Evolutionary conservation across 1,139 yeast genomes (phyloP).

Genomic region (Saccharomyces hybrid): DNA sequence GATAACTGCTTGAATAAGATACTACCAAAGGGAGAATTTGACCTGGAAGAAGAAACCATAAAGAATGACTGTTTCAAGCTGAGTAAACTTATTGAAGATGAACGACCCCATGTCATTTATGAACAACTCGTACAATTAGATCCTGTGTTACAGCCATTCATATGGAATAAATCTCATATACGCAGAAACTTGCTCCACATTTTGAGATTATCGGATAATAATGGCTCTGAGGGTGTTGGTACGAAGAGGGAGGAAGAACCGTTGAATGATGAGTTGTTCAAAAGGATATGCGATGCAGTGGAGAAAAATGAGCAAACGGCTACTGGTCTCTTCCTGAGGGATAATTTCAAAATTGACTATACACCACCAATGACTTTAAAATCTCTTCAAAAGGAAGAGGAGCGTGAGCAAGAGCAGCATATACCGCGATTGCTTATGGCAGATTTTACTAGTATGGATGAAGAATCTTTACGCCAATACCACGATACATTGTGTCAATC

Average conservation of each 20-base stretch:
- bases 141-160: slow-evolving; percentile 18
- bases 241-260: slow-evolving; percentile 6
- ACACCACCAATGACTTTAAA: slow-evolving; percentile 16
- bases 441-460: slow-evolving; percentile 1
- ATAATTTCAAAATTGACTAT: slow-evolving; percentile 15
- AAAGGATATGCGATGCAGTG: slow-evolving; percentile 9
- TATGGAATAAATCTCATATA: slow-evolving; percentile 25
- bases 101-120: slow-evolving; percentile 26
- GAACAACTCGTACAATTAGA: slow-evolving; percentile 25
- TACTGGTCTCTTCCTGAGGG: slow-evolving; percentile 11
- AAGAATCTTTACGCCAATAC: slow-evolving; percentile 10
- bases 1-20: slow-evolving; percentile 3
- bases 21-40: slow-evolving; percentile 1
- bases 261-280: slow-evolving; percentile 18
- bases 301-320: slow-evolving; percentile 6
- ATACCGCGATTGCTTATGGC: slow-evolving; percentile 16
- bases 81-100: slow-evolving; percentile 18
- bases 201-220: slow-evolving; percentile 16
- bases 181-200: slow-evolving; percentile 21
- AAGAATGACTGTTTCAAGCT: slow-evolving; percentile 2
- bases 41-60: not conserved
- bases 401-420: slow-evolving; percentile 10
- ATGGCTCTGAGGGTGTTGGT: slow-evolving; percentile 3
- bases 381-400: slow-evolving; percentile 12
- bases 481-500: slow-evolving; percentile 26